Evolutionary conservation across 2,329 filamentous ascomycete species (phyloP).

Genomic region (Penicillium sp.): DNA sequence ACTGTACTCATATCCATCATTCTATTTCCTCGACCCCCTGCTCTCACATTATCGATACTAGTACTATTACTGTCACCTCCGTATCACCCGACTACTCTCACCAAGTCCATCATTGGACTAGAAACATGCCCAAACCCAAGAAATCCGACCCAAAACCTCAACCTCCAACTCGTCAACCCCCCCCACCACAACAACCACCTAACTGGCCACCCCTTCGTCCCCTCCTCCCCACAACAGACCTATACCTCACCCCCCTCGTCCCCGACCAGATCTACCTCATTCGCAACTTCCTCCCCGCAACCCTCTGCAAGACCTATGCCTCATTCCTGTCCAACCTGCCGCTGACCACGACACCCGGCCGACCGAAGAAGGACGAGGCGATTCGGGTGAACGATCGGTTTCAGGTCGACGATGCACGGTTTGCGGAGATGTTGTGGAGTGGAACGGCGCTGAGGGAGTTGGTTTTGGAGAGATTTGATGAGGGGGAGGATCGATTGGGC

Average conservation of each 20-base stretch:
- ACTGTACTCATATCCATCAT: too few relatives aligned
- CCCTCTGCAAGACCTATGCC: conserved; percentile 75
- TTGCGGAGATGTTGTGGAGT: conserved; percentile 76
- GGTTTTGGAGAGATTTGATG: conserved; percentile 43
- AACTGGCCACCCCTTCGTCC: conserved; percentile 76
- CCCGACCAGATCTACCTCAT: conserved; percentile 72
- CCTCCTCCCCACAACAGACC: conserved; percentile 65
- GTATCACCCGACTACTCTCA: not conserved
- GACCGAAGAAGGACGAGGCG: conserved; percentile 78
- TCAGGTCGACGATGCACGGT: conserved; percentile 74
- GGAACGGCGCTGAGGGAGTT: conserved; percentile 73
- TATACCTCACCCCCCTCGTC: conserved; percentile 62
- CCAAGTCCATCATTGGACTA: too few relatives aligned
- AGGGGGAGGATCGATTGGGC: conserved; percentile 29
- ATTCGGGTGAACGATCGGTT: conserved; percentile 87
- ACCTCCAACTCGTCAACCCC: not conserved
- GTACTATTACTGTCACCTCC: not conserved
- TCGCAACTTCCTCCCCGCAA: conserved; percentile 72
- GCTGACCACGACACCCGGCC: conserved; percentile 74
- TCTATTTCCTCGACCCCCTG: not conserved
- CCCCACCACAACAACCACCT: conserved; percentile 40
- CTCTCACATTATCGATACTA: not conserved
- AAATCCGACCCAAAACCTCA: conserved; percentile 14
- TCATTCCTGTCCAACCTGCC: conserved; percentile 72
- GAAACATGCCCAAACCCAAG: conserved; percentile 18